phyloP scores from a whole-genome alignment of 257 asterid genomes.

The Thymus mandschuricus region DNA sequence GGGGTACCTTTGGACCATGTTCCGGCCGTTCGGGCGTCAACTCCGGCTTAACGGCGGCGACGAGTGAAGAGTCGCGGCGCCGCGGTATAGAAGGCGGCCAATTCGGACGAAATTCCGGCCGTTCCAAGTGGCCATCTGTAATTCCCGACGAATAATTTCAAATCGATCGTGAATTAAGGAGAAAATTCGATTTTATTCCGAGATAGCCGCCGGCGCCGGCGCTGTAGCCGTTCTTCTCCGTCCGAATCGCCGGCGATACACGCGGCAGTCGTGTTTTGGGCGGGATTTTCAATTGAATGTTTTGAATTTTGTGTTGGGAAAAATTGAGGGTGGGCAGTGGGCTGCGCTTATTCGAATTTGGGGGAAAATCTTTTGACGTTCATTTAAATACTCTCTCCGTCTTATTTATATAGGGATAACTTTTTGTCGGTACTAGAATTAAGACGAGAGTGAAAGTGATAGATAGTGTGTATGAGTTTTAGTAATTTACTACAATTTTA shows the following conservation, averaged over 20 bases:
- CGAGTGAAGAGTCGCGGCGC: no score
- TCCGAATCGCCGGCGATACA: neutral
- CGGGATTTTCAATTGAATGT: neutral
- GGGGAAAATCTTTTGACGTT: neutral
- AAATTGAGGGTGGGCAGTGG: neutral
- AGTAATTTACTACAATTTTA: no score
- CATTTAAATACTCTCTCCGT: neutral
- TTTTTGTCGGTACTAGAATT: neutral
- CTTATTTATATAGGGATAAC: no score
- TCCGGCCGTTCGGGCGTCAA: neutral
- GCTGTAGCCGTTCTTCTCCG: neutral
- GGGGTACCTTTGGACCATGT: no score
- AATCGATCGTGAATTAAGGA: neutral
- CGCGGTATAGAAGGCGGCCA: neutral
- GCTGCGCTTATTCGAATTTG: neutral
- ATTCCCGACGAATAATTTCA: neutral
- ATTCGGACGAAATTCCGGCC: no score
- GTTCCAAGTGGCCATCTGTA: neutral
- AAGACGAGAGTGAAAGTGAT: neutral
- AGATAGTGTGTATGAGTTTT: no score
- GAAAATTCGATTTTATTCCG: neutral
- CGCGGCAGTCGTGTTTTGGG: neutral
- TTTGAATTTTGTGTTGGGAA: neutral
- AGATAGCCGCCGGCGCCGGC: neutral
- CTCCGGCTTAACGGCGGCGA: neutral